Base-by-base conservation (phyloP, 2,329 filamentous ascomycete genomes). In the Calonectria pteridis region DNA sequence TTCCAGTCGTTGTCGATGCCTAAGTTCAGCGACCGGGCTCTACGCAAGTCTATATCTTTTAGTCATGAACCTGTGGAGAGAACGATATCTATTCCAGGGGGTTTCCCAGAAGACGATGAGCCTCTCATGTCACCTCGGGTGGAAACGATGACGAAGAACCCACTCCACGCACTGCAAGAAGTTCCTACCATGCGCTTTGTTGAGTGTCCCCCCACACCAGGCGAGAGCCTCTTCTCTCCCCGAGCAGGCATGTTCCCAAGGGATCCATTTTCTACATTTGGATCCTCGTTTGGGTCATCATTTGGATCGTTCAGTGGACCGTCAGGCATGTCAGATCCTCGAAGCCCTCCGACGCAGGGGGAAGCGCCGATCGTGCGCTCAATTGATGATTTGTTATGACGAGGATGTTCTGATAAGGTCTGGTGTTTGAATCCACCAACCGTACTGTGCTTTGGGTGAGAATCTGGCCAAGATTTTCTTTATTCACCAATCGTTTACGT, bases 281-380 rank as follows among this genome's bases (percentile, higher is more conserved):
- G 86, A n/a, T 26, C 23, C 3, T 28, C 40, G 9, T 43, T 43
- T 33, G 59, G 35, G 26, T 14, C 59, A 13, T 29, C 59, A 26
- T 64, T 64, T 26, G 59, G 59, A 31, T 85, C 88, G 3, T 91
- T 91, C 76, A 87, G 86, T 55, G 86, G 88, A 46, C 89, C 89
- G 14, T 78, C 85, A 3, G 88, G 89, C 74, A 84, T 87, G 14
- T 87, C 87, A 18, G 93, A 96, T 81, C 94, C 94, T 18, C 87
- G 94, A 78, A 95, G 94, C 82, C 94, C 94, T 20, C 93, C 93
- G 0, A 94, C 93, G 16, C 91, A 90, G 79, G 94, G 94, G 49
- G 93, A 94, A 82, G 92, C 91, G 72, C 93, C 94, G 4, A 95
- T 96, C 74, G 91, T 92, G 66, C 89, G 94, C 71, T 95, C 93